Evolutionary conservation across 2,329 filamentous ascomycete species (phyloP).

Genomic region (Epichloe aotearoae): DNA sequence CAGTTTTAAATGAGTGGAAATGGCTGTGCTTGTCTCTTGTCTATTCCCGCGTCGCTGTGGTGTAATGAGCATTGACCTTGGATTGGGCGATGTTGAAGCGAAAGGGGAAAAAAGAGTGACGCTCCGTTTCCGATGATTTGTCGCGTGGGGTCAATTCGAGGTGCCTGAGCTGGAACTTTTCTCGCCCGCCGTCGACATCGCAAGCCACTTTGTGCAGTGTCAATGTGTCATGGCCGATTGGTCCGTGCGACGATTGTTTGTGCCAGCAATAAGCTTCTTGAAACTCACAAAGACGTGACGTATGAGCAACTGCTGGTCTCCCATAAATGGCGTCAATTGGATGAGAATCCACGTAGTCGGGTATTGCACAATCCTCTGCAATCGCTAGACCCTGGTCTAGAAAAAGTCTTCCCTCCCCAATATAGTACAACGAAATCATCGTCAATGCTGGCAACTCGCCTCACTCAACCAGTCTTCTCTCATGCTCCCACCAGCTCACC

Average conservation of each 20-base stretch:
- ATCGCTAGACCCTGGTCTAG: not conserved
- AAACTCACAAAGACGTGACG: too few species aligned
- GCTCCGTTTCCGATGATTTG: not conserved
- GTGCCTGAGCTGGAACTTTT: not conserved
- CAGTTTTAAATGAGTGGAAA: not conserved
- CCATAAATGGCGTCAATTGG: too few species aligned
- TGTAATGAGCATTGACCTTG: not conserved
- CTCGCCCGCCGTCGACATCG: constrained; percentile 1
- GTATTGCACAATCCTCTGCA: too few species aligned
- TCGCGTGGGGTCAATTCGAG: not conserved
- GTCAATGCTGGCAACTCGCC: not conserved
- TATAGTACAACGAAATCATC: not conserved
- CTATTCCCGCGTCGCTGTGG: not conserved
- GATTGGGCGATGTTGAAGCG: not conserved
- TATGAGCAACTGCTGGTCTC: too few species aligned
- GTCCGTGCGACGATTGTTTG: not conserved
- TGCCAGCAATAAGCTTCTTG: too few species aligned
- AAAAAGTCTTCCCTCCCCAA: not conserved
- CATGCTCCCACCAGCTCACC: constrained; percentile 44
- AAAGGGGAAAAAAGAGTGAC: not conserved
- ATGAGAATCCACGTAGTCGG: too few species aligned
- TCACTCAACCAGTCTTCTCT: constrained; percentile 14
- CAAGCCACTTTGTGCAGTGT: not conserved
- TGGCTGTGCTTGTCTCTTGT: constrained; percentile 3
- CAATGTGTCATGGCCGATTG: not conserved